Base-by-base conservation (phyloP, 2,329 filamentous ascomycete genomes). In the Epicoccum sorghinum region DNA sequence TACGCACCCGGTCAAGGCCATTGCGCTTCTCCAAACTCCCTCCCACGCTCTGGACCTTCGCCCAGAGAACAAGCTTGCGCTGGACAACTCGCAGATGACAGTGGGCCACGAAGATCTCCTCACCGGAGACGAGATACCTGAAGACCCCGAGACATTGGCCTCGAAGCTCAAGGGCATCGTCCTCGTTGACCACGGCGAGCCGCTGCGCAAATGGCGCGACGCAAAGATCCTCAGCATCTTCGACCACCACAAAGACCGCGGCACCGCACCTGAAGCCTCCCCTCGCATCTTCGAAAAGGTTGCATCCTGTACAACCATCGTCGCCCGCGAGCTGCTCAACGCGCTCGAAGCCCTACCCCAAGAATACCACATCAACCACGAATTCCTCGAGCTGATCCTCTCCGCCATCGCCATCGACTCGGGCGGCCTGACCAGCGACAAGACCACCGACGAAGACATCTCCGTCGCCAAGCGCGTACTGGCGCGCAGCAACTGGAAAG, bases 291-390 rank as follows among this genome's bases (percentile, higher is more conserved):
- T 80, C 49, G 76, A 80, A 56, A 74, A 65, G 43, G 71, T 74
- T 0, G 78, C 78, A 4, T 77, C 75, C 55, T 80, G 78, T 68
- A 79, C 78, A 1, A 77, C 76, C 3, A 62, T 80, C 6, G 78
- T 80, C 0, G 78, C 78, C 3, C 71, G 78, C 12, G 76, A 79
- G 53, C 78, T 80, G 75, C 74, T 80, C 24, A 70, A 80, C 47
- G 78, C 79, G 58, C 69, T 79, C 2, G 78, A 79, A 57, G 50
- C 65, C 18, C 65, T 80, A 1, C 72, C 75, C 0, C 61, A 77
- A 48, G 78, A 80, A 59, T 80, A 80, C 58, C 78, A 80, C 53
- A 68, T 80, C 69, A 77, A 78, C 4, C 78, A 80, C 53, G 78
- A 80, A 60, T 70, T 80, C 14, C 75, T 80, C n/a, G 78, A 80